Evolutionary conservation across 768 basidiomycete genomes (phyloP).

Genomic region (Mrakia blollopis): DNA sequence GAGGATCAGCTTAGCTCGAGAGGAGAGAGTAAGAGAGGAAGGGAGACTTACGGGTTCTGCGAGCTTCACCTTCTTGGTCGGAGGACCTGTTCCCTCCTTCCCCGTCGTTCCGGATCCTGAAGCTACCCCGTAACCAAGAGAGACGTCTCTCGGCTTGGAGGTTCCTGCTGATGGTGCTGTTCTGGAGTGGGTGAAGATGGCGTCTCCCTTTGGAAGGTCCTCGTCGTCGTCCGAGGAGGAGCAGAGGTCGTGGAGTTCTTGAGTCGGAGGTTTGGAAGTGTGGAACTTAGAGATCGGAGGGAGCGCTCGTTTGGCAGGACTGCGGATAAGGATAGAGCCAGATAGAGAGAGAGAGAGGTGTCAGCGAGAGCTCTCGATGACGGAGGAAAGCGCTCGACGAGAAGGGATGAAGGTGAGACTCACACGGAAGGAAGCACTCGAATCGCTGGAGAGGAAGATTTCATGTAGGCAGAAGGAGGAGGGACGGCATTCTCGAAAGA

Average conservation of each 20-base stretch:
- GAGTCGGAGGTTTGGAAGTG: not conserved
- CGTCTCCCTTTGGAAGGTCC: not conserved
- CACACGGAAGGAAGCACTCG: not conserved
- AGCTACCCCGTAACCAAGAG: not conserved
- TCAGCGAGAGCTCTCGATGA: too few relatives aligned
- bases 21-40: not conserved
- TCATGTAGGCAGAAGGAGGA: not conserved
- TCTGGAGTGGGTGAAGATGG: not conserved
- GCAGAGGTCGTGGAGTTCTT: not conserved
- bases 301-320: not conserved
- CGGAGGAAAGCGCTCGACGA: not conserved
- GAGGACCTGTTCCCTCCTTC: not conserved
- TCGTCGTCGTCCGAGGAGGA: not conserved
- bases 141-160: not conserved
- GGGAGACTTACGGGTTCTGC: not conserved
- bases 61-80: conserved; percentile 1
- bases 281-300: not conserved
- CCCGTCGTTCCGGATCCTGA: not conserved
- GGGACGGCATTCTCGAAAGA: not conserved
- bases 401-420: too few relatives aligned
- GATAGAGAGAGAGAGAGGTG: too few relatives aligned
- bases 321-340: not conserved
- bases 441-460: not conserved
- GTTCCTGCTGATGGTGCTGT: not conserved
- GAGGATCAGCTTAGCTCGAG: not conserved